Evolutionary conservation across 495 filamentous ascomycete species (phyloP).

Genomic region (Staphylotrichum longicolle): DNA sequence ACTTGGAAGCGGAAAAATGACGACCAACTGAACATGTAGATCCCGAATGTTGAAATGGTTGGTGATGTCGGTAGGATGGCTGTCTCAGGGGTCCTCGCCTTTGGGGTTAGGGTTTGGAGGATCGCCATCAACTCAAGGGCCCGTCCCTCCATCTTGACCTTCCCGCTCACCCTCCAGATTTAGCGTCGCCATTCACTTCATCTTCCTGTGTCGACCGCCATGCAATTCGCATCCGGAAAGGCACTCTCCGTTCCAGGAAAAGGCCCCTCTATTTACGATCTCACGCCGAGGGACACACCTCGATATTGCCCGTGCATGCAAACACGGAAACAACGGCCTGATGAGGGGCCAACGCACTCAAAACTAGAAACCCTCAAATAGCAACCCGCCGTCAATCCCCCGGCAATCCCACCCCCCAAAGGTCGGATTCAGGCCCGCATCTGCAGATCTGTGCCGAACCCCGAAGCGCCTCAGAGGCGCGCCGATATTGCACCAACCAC

Average conservation of each 20-base stretch:
- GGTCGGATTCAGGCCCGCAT: neutral
- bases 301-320: neutral
- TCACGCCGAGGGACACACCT: neutral
- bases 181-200: too few relatives aligned
- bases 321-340: too few relatives aligned
- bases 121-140: too few relatives aligned
- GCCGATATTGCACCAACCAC: neutral
- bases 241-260: conserved; percentile 9
- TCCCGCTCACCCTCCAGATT: too few relatives aligned
- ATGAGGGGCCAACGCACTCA: neutral
- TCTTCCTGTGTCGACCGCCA: too few relatives aligned
- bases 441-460: neutral
- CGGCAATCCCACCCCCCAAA: neutral
- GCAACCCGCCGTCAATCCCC: neutral
- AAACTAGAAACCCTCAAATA: neutral
- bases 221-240: neutral
- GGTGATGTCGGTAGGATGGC: too few relatives aligned
- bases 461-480: conserved; percentile 7
- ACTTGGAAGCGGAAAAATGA: neutral
- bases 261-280: neutral
- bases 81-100: too few relatives aligned
- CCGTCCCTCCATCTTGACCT: too few relatives aligned
- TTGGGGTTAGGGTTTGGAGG: too few relatives aligned
- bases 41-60: too few relatives aligned
- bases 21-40: too few relatives aligned